phyloP scores from a whole-genome alignment of 805 yeast species.

The Candida montana region DNA sequence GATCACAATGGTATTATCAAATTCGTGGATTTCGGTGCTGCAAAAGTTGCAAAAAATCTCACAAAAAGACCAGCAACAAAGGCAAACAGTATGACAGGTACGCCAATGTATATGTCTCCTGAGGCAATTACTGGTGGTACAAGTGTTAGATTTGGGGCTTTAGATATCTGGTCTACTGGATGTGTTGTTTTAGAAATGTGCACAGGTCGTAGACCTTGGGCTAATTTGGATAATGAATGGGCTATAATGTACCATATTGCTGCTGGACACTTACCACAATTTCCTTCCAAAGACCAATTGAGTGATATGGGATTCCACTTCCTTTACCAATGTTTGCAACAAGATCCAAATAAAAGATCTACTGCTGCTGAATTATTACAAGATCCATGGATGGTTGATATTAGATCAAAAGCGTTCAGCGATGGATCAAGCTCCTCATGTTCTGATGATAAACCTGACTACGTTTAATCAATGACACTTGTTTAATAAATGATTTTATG shows the following conservation, averaged over 20 bases:
- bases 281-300: constrained; percentile 76
- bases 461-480: neutral
- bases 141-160: constrained; percentile 34
- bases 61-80: constrained; percentile 37
- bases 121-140: constrained; percentile 80
- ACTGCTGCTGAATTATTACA: constrained; percentile 78
- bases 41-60: constrained; percentile 69
- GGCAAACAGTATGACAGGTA: constrained; percentile 56
- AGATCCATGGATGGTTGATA: constrained; percentile 85
- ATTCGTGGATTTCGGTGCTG: constrained; percentile 97
- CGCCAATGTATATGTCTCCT: constrained; percentile 99
- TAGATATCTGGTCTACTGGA: constrained; percentile 94
- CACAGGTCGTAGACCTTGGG: constrained; percentile 96
- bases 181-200: constrained; percentile 96
- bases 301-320: constrained; percentile 69
- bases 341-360: constrained; percentile 75
- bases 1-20: constrained; percentile 92
- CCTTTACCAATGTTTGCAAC: constrained; percentile 69
- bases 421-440: constrained; percentile 26
- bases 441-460: constrained; percentile 7
- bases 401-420: constrained; percentile 65
- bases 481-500: constrained; percentile 1
- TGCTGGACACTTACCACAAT: constrained; percentile 84
- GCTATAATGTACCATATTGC: constrained; percentile 98
- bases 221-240: constrained; percentile 93